These are phyloP conservation scores for Candida neerlandica DNA, from an alignment of 1,139 yeast species.

Conservation along the genomic window DNA sequence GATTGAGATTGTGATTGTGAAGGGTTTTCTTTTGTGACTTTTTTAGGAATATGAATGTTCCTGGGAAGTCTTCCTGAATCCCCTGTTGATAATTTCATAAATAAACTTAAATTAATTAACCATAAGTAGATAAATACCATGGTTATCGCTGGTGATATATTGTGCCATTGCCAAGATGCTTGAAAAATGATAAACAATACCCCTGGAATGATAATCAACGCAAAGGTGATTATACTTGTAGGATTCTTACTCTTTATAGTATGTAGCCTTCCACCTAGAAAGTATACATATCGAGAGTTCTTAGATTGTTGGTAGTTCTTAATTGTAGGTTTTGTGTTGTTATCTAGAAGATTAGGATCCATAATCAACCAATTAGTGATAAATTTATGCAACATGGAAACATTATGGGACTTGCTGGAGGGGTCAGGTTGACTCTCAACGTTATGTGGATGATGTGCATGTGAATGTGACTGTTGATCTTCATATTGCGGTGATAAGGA, in stretches of 20 bases:
- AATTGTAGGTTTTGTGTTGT: constrained; percentile 12
- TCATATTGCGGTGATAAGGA: constrained; percentile 7
- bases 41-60: constrained; percentile 59
- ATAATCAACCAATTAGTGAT: constrained; percentile 48
- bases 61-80: constrained; percentile 80
- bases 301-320: constrained; percentile 39
- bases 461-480: constrained; percentile 1
- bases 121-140: constrained; percentile 62
- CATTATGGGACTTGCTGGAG: constrained; percentile 7
- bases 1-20: not conserved
- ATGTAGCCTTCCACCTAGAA: constrained; percentile 67
- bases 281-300: constrained; percentile 42
- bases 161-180: constrained; percentile 60
- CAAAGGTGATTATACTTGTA: constrained; percentile 34
- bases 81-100: constrained; percentile 54
- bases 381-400: constrained; percentile 19
- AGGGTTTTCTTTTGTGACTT: not conserved
- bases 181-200: constrained; percentile 48
- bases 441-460: not conserved
- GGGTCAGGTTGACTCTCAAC: not conserved
- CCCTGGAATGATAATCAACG: constrained; percentile 45
- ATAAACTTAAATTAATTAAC: constrained; percentile 49
- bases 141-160: constrained; percentile 59
- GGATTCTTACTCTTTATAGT: constrained; percentile 39
- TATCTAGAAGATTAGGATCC: constrained; percentile 31